A percentile compares a stretch with the other conserved stretches of the same genome.
These are phyloP conservation scores for Laguncularia racemosa DNA, from an alignment of 345 rosid genomes.

Conservation along the genomic window DNA sequence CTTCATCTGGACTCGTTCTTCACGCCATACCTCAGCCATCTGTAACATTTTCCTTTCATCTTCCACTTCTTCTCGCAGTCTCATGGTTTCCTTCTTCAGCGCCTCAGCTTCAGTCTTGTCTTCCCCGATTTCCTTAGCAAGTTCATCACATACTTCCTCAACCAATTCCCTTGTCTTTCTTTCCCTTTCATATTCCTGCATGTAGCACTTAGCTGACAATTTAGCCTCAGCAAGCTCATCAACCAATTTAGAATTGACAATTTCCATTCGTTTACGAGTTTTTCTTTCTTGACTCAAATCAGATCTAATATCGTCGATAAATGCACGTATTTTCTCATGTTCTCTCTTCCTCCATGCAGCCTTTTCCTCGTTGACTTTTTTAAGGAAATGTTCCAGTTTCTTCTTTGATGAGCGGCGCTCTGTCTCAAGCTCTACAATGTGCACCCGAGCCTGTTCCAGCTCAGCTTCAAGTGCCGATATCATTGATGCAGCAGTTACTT, in stretches of 20 bases:
- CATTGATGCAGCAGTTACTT: constrained; percentile 50
- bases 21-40: constrained; percentile 99
- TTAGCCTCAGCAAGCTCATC: constrained; percentile 74
- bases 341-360: constrained; percentile 76
- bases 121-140: constrained; percentile 75
- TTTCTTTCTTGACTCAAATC: constrained; percentile 67
- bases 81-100: constrained; percentile 57
- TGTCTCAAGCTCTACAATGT: constrained; percentile 54
- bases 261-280: constrained; percentile 60
- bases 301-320: constrained; percentile 53
- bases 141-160: constrained; percentile 91
- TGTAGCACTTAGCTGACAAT: constrained; percentile 43
- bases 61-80: constrained; percentile 58
- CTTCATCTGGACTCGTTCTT: constrained; percentile 95
- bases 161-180: constrained; percentile 59
- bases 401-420: constrained; percentile 64
- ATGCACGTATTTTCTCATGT: constrained; percentile 77
- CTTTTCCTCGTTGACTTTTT: constrained; percentile 80
- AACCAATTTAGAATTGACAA: constrained; percentile 60
- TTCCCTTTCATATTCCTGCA: constrained; percentile 68
- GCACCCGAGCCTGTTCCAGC: constrained; percentile 54
- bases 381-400: constrained; percentile 80
- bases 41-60: constrained; percentile 91
- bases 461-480: constrained; percentile 58
- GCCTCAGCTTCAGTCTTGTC: constrained; percentile 76